These are phyloP conservation scores for Quercus berberidifolia DNA, from an alignment of 306 rosid genomes.

Conservation along the genomic window DNA sequence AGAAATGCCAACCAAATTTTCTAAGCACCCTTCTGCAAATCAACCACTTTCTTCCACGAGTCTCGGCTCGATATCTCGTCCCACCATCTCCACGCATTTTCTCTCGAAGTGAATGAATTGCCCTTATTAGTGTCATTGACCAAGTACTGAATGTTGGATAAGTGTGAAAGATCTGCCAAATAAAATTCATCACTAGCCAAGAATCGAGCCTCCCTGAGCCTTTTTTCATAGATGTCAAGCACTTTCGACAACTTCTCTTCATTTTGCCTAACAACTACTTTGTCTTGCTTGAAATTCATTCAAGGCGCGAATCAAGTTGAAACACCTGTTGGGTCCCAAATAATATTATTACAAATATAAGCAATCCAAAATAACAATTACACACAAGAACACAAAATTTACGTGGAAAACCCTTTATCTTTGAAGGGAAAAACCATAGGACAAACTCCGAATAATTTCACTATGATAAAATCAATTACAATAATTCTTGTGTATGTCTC, in stretches of 20 bases:
- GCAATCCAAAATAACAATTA: too few species aligned
- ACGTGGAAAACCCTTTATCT: too few species aligned
- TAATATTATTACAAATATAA: too few species aligned
- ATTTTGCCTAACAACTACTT: constrained; percentile 39
- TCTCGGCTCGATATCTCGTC: constrained; percentile 57
- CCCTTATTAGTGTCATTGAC: constrained; percentile 26
- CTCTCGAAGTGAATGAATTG: constrained; percentile 43
- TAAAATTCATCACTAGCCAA: constrained; percentile 64
- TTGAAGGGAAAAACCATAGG: too few species aligned
- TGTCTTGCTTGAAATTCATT: constrained; percentile 72
- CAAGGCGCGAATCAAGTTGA: constrained; percentile 75
- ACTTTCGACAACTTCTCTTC: constrained; percentile 60
- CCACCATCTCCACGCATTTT: constrained; percentile 78
- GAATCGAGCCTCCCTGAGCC: constrained; percentile 55
- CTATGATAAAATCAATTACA: too few species aligned
- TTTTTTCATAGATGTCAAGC: constrained; percentile 58
- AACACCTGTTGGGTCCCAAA: constrained; percentile 22
- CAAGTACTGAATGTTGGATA: constrained; percentile 69
- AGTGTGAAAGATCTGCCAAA: constrained; percentile 78
- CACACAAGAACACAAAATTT: too few species aligned
- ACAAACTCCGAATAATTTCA: too few species aligned
- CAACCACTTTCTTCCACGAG: constrained; percentile 58
- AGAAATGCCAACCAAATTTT: background rate
- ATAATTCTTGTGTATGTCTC: too few species aligned
- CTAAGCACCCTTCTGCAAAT: constrained; percentile 32